Evolutionary conservation across 371 early-diverging fungal genomes (phyloP), one percentile per base, ranked within the genome.

Genomic region (Mucor irregularis): DNA sequence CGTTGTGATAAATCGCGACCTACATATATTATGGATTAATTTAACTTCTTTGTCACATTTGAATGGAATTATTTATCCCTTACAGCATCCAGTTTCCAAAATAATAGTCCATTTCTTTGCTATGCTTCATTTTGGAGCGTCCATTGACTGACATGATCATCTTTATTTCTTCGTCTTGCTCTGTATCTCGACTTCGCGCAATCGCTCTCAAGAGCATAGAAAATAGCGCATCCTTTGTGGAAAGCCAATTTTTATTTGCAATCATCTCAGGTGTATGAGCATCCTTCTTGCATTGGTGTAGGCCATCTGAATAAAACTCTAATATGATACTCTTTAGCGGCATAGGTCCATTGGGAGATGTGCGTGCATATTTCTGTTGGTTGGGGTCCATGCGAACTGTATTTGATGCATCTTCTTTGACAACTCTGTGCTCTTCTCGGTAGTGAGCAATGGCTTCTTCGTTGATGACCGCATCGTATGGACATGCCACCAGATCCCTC

Each of bases 1-100:
- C 3, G 47, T 59, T 0, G 61, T 40, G 2, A 74, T 43, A 0
- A 63, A 50, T 0, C 61, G 62, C 8, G 69, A 61, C 11, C 73
- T 72, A 51, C 14, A 25, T 3, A 37, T 16, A 35, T 17, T 17
- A 3, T 21, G 25, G 24, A 10, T 25, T 24, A 38, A 8, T 42
- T 21, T 24, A 0, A 21, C 3, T 19, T 11, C 17, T 19, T 25
- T 19, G 21, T 22, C 24, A 10, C 13, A 24, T 10, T 11, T 22
- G 5, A 10, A 13, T 9, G 3, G 9, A 33, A 6, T 26, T 10
- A 25, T 16, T 0, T 17, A 43, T 13, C 6, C n/a, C 63, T 56
- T 67, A 61, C 70, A 74, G 38, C 67, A 69, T 74, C 70, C 70
- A 74, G 42, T 74, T 74, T 1, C 74, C 74, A 59, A 74, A 74